A percentile compares a stretch with the other conserved stretches of the same genome.
These are phyloP conservation scores for Tricholomella constricta DNA, from an alignment of 768 basidiomycete genomes.

Conservation along the genomic window DNA sequence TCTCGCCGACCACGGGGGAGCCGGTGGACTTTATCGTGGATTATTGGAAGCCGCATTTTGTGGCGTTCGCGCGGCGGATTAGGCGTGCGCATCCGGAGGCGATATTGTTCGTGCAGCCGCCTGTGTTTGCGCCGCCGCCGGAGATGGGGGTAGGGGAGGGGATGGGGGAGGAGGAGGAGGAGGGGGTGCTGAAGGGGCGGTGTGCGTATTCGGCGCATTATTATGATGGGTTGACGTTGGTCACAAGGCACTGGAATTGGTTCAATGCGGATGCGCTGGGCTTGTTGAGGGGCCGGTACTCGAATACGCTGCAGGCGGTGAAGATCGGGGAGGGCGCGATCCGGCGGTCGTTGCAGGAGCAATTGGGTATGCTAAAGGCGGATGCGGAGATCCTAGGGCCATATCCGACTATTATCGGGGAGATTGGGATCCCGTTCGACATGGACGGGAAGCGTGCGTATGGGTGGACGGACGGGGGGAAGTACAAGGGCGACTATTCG, in stretches of 20 bases:
- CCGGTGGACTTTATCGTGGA: slow-evolving; percentile 72
- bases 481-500: slow-evolving; percentile 73
- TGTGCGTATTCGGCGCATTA: slow-evolving; percentile 82
- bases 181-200: slow-evolving; percentile 59
- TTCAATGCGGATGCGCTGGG: slow-evolving; percentile 96
- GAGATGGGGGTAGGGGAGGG: no score
- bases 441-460: slow-evolving; percentile 89
- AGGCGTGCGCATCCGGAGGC: slow-evolving; percentile 73
- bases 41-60: slow-evolving; percentile 79
- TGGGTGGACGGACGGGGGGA: slow-evolving; percentile 70
- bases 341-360: slow-evolving; percentile 76
- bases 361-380: slow-evolving; percentile 75
- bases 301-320: slow-evolving; percentile 65
- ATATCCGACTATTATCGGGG: slow-evolving; percentile 92
- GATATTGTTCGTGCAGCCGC: slow-evolving; percentile 89
- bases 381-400: slow-evolving; percentile 68
- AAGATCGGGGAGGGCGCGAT: slow-evolving; percentile 85
- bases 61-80: slow-evolving; percentile 56
- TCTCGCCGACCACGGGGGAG: slow-evolving; percentile 39
- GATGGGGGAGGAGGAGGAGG: slow-evolving; percentile 56
- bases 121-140: slow-evolving; percentile 86
- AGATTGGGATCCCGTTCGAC: slow-evolving; percentile 94
- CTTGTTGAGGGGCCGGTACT: slow-evolving; percentile 82
- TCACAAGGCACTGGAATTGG: slow-evolving; percentile 93
- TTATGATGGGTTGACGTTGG: slow-evolving; percentile 91